These are phyloP conservation scores for Nigrospora oryzae DNA, from an alignment of 2,329 filamentous ascomycete species.

Conservation along the genomic window DNA sequence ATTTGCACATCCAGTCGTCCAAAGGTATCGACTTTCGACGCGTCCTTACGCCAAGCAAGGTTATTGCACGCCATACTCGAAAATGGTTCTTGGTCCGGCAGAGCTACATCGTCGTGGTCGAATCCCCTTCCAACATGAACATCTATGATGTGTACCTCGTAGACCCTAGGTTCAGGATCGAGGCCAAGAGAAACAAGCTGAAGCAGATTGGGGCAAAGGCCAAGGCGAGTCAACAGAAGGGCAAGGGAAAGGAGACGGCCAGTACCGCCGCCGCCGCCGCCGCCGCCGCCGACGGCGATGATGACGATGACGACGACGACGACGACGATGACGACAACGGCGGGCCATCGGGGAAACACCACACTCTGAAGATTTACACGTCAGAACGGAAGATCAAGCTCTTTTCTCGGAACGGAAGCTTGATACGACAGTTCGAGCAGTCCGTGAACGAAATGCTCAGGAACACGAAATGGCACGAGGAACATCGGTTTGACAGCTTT, in stretches of 20 bases:
- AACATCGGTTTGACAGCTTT: conserved; percentile 87
- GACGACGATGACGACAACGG: conserved; percentile 22
- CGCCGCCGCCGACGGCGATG: conserved; percentile 22
- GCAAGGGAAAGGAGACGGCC: conserved; percentile 12
- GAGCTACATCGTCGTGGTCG: conserved; percentile 96
- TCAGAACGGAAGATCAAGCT: conserved; percentile 88
- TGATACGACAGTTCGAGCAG: conserved; percentile 86
- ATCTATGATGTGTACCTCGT: conserved; percentile 99
- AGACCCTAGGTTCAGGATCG: conserved; percentile 76
- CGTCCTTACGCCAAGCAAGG: conserved; percentile 67
- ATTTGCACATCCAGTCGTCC: conserved; percentile 81
- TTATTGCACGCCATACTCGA: conserved; percentile 75
- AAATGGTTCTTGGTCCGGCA: conserved; percentile 99
- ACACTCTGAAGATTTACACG: conserved; percentile 81
- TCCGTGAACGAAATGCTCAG: conserved; percentile 81
- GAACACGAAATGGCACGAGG: conserved; percentile 73
- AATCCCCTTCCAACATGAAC: conserved; percentile 96
- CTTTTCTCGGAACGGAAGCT: conserved; percentile 81
- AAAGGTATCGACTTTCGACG: conserved; percentile 83
- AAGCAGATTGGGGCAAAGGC: conserved; percentile 39
- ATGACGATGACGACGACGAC: conserved; percentile 20
- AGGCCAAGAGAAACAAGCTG: conserved; percentile 58
- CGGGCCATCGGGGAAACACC: conserved; percentile 50
- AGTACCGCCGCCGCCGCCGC: too few relatives aligned
- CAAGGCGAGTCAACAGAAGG: conserved; percentile 10